These are phyloP conservation scores for Aspergillus diversus DNA, from an alignment of 495 filamentous ascomycete genomes.

Conservation along the genomic window DNA sequence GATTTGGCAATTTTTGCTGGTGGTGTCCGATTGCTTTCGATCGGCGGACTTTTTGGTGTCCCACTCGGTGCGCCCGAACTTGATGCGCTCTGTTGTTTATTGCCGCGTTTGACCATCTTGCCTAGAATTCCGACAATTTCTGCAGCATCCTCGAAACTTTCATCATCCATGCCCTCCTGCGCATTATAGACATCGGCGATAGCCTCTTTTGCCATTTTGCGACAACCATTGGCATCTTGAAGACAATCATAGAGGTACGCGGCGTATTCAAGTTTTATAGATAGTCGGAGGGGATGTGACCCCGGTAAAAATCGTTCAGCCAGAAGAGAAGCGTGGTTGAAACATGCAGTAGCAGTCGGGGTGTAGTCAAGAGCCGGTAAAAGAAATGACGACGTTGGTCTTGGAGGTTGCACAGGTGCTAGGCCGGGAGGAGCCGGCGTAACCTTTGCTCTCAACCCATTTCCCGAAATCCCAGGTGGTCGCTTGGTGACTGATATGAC, in stretches of 20 bases:
- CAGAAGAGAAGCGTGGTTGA: constrained; percentile 74
- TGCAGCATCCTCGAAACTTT: constrained; percentile 79
- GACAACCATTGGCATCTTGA: constrained; percentile 74
- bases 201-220: constrained; percentile 76
- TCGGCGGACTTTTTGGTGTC: constrained; percentile 36
- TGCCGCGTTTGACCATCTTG: constrained; percentile 75
- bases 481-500: constrained; percentile 15
- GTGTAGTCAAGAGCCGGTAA: constrained; percentile 82
- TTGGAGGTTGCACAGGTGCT: constrained; percentile 50
- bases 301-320: constrained; percentile 78
- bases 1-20: constrained; percentile 14
- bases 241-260: constrained; percentile 95
- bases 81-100: constrained; percentile 34
- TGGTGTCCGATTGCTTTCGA: constrained; percentile 38
- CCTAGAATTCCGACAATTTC: constrained; percentile 74
- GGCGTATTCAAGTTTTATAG: constrained; percentile 90
- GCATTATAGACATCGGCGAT: constrained; percentile 91
- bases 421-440: constrained; percentile 46
- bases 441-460: constrained; percentile 29
- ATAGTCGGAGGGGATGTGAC: constrained; percentile 86
- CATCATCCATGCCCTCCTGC: constrained; percentile 88
- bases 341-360: constrained; percentile 76
- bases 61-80: constrained; percentile 36
- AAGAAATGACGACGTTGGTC: constrained; percentile 65
- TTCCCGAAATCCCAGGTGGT: neutral